Evolutionary conservation across 2,329 filamentous ascomycete genomes (phyloP), one percentile per base, ranked within the genome.

Genomic region (Neofusicoccum ribis): DNA sequence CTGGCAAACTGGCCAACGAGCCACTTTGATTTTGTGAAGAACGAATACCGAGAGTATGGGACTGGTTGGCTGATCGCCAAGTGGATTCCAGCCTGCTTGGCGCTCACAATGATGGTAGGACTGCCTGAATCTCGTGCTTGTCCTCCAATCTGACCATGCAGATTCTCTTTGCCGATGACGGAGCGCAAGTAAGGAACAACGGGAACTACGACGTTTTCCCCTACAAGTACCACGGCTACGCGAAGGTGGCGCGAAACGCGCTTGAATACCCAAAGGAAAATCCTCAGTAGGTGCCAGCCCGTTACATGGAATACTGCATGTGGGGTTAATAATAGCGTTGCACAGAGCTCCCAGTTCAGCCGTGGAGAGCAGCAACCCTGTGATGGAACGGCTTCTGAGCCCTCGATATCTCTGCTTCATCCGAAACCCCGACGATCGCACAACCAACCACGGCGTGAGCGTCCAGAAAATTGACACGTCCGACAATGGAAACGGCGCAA

Each of bases 331-430:
- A 23, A 23, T 23, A 3, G 23, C 23, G n/a, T 23, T 23, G n/a
- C 2, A 17, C n/a, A 15, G 27, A 31, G 27, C 27, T 7, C 27
- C 27, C 27, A 31, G 27, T 7, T 7, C 66, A 11, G 44, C 49
- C 15, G n/a, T 58, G 6, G 70, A 66, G 8, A 50, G 69, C 36
- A 58, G 69, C 1, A 72, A 75, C 15, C 71, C 72, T 1, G 50
- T 73, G 17, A 67, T 70, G 23, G 70, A 76, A 34, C 70, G 74
- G 6, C 39, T 74, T 8, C 61, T 75, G 5, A 66, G 69, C 11
- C 73, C 74, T 1, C 68, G 72, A 1, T 72, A 71, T 31, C 70
- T 76, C 1, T 76, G 72, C 67, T 73, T 76, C 37, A 47, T 76
- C 3, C 65, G 68, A 4, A 47, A 47, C 11, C 56, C 56, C 0